phyloP scores from a whole-genome alignment of 1,139 yeast species.

The Debaryomycetaceae sp. region DNA sequence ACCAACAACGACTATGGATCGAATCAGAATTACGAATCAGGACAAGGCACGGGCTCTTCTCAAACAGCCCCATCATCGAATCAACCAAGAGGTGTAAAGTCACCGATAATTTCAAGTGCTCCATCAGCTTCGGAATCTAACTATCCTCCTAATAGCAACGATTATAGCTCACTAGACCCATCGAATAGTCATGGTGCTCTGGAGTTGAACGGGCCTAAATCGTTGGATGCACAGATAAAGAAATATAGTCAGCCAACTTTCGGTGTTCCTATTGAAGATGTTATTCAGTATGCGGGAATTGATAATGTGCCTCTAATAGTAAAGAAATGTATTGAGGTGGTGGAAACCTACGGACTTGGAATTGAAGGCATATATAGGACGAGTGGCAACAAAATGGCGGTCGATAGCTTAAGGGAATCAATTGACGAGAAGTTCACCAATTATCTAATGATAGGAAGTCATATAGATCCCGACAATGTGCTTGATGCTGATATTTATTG shows the following conservation, averaged over 20 bases:
- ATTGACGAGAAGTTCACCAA: slow-evolving; percentile 80
- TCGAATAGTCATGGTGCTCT: slow-evolving; percentile 22
- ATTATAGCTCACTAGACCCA: slow-evolving; percentile 40
- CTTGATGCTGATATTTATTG: slow-evolving; percentile 70
- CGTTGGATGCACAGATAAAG: slow-evolving; percentile 24
- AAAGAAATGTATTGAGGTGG: slow-evolving; percentile 79
- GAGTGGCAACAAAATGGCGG: slow-evolving; percentile 72
- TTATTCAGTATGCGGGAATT: slow-evolving; percentile 74
- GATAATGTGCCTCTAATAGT: slow-evolving; percentile 92
- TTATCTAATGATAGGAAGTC: slow-evolving; percentile 41
- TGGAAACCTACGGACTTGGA: slow-evolving; percentile 79
- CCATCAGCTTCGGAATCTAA: background rate
- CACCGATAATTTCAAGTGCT: background rate
- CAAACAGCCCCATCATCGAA: background rate
- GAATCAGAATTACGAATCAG: background rate
- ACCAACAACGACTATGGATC: background rate
- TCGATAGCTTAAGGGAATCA: slow-evolving; percentile 66
- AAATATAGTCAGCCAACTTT: slow-evolving; percentile 56
- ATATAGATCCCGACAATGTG: slow-evolving; percentile 43
- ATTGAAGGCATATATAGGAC: slow-evolving; percentile 89
- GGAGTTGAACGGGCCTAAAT: slow-evolving; percentile 41
- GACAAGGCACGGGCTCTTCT: background rate
- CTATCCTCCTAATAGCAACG: slow-evolving; percentile 2
- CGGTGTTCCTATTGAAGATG: slow-evolving; percentile 74
- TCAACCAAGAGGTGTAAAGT: background rate